Evolutionary conservation across 352 stramenopile genomes (phyloP), one percentile per base, ranked within the genome.

Genomic region (Plasmopara muralis): DNA sequence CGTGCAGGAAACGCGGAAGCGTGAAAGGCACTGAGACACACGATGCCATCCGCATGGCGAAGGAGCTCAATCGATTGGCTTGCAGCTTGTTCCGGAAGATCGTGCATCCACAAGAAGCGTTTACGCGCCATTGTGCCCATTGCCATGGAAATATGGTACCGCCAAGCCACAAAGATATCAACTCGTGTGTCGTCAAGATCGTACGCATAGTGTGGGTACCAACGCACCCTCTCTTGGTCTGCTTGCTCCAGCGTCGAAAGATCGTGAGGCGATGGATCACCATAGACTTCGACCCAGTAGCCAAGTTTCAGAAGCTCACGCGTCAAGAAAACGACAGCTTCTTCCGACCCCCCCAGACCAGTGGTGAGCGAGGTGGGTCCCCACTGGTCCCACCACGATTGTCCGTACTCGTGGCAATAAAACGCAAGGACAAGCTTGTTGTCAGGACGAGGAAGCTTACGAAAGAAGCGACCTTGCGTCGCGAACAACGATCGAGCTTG

Each of bases 401-500:
- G 83, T 0, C 71, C 83, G 45, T 97, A 97, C 52, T 97, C 89
- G 55, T 96, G 55, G 70, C 90, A 97, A 60, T 96, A 97, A 20
- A 97, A 75, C 0, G 70, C 83, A 1, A 97, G 49, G 0, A 86
- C 62, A 10, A 58, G 47, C 30, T 64, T 61, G 9, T 53, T 50
- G 9, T 46, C 25, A 25, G 69, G 54, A 29, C 70, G 68, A 18
- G 50, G 35, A 7, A 60, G 45, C 47, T 85, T 83, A 0, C 8
- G 14, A 33, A 82, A 64, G 18, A 38, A 9, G 8, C 30, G 49
- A 0, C 70, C 75, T 39, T 45, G 50, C 7, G 44, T 57, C 13
- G 62, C 31, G 43, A 66, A 85, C 14, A 48, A 20, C 20, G 63
- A 46, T 7, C 52, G 53, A 43, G 63, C 66, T 47, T 89, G 70